phyloP scores from a whole-genome alignment of 192 early-diverging fungal genomes.

The Phycomyces nitens region DNA sequence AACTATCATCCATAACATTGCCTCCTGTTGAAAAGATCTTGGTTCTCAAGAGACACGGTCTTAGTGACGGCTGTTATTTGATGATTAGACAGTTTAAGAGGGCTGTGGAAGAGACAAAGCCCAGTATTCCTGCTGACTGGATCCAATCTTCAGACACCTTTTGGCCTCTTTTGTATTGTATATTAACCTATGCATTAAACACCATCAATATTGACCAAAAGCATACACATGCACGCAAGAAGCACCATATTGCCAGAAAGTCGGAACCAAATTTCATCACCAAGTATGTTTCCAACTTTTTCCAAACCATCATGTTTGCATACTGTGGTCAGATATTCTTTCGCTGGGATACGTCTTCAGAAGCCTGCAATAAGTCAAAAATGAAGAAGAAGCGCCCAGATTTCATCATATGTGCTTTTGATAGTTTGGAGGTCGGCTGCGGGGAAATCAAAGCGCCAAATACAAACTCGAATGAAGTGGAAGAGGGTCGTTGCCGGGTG shows the following conservation, averaged over 20 bases:
- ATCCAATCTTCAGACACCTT: neutral
- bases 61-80: neutral
- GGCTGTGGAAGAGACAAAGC: slow-evolving; percentile 3
- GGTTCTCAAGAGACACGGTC: neutral
- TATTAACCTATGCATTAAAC: slow-evolving; percentile 3
- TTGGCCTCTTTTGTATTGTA: neutral
- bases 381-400: no score
- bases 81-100: neutral
- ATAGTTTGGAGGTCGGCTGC: no score
- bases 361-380: no score
- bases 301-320: neutral
- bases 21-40: neutral
- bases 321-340: no score
- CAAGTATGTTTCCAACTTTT: neutral
- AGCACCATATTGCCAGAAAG: neutral
- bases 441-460: no score
- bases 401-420: no score
- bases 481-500: no score
- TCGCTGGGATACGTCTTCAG: no score
- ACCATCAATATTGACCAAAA: slow-evolving; percentile 1
- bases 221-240: neutral
- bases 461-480: no score
- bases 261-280: neutral
- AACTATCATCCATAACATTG: neutral
- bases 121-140: neutral